A percentile compares a stretch with the other conserved stretches of the same genome.
Evolutionary conservation across 2,329 filamentous ascomycete genomes (phyloP).

Genomic region (Alternaria viburni): DNA sequence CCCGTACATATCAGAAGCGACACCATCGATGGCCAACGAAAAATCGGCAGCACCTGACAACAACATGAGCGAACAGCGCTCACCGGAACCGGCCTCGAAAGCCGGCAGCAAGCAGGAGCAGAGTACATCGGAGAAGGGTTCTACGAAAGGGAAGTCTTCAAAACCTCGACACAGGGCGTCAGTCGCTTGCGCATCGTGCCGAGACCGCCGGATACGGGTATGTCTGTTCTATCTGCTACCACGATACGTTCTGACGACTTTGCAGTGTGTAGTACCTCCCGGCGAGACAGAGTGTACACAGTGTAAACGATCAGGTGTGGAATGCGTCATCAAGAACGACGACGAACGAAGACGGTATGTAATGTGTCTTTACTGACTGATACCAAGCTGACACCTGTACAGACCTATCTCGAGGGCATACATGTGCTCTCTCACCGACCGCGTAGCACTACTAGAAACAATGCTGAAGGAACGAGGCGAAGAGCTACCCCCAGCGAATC

Average conservation of each 20-base stretch:
- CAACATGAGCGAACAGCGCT: slow-evolving; percentile 20
- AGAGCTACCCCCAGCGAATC: slow-evolving; percentile 57
- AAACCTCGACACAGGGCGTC: slow-evolving; percentile 56
- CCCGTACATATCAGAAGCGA: background rate
- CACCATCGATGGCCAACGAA: slow-evolving; percentile 16
- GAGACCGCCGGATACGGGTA: slow-evolving; percentile 53
- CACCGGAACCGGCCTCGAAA: slow-evolving; percentile 20
- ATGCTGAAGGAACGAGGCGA: slow-evolving; percentile 60
- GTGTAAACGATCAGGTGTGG: slow-evolving; percentile 58
- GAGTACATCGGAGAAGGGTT: slow-evolving; percentile 17
- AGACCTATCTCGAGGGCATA: slow-evolving; percentile 66
- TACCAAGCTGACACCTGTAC: slow-evolving; percentile 8
- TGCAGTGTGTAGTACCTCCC: slow-evolving; percentile 61
- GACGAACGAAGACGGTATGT: slow-evolving; percentile 61
- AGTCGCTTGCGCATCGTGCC: slow-evolving; percentile 62
- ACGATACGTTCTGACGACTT: slow-evolving; percentile 27
- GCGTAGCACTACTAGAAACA: slow-evolving; percentile 59
- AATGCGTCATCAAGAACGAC: slow-evolving; percentile 64
- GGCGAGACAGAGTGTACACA: slow-evolving; percentile 60
- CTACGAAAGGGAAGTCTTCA: slow-evolving; percentile 28
- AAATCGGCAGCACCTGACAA: slow-evolving; percentile 14
- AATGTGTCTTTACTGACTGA: background rate
- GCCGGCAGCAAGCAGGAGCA: slow-evolving; percentile 19
- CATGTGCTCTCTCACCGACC: slow-evolving; percentile 63
- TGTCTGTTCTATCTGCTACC: slow-evolving; percentile 7